A percentile compares a stretch with the other conserved stretches of the same genome.
Evolutionary conservation across 129 eudicot species (phyloP).

Genomic region (Chrysanthemum makinoi): DNA sequence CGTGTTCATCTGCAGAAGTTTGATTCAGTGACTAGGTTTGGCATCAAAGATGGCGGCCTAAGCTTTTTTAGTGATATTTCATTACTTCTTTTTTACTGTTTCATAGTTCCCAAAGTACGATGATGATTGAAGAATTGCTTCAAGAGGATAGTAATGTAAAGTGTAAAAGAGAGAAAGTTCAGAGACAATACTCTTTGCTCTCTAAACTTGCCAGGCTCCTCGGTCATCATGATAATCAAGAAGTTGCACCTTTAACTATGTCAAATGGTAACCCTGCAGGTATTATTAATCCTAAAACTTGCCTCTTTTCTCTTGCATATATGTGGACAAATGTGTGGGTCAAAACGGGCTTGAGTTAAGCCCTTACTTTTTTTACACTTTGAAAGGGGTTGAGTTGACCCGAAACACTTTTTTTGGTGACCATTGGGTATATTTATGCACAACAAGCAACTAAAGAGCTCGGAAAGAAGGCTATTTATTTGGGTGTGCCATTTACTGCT

Average conservation of each 20-base stretch:
- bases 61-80: slow-evolving; percentile 88
- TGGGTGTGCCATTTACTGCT: slow-evolving; percentile 88
- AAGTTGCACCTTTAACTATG: slow-evolving; percentile 63
- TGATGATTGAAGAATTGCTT: slow-evolving; percentile 82
- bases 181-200: slow-evolving; percentile 79
- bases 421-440: too few species aligned
- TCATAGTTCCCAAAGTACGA: slow-evolving; percentile 72
- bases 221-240: slow-evolving; percentile 80
- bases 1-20: too few species aligned
- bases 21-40: slow-evolving; percentile 94
- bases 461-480: slow-evolving; percentile 76
- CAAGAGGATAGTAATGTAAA: slow-evolving; percentile 89
- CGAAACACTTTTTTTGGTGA: not conserved
- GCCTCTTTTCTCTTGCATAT: not conserved
- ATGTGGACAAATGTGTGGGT: too few species aligned
- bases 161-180: slow-evolving; percentile 66
- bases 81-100: not conserved
- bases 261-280: slow-evolving; percentile 65
- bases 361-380: not conserved
- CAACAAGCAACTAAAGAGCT: too few species aligned
- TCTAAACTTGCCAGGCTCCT: slow-evolving; percentile 80
- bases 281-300: slow-evolving; percentile 14
- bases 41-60: slow-evolving; percentile 89
- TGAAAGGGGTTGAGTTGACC: not conserved
- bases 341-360: not conserved